These are phyloP conservation scores for Clitopilus hobsonii DNA, from an alignment of 768 basidiomycete genomes.

Conservation along the genomic window DNA sequence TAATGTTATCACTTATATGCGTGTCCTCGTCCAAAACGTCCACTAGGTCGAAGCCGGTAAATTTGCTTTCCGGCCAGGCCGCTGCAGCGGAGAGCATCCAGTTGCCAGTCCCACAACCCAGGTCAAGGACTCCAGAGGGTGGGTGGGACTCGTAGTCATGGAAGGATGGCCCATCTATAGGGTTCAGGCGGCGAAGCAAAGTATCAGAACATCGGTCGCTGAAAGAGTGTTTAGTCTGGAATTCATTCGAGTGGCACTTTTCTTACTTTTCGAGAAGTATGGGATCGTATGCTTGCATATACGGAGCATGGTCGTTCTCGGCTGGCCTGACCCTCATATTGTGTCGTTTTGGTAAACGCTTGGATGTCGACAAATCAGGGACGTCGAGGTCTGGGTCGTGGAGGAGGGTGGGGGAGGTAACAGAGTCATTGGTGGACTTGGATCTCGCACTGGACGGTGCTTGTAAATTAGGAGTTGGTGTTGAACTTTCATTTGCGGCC, in stretches of 20 bases:
- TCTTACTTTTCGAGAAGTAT: constrained; percentile 55
- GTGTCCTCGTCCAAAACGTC: constrained; percentile 37
- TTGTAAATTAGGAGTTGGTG: constrained; percentile 2
- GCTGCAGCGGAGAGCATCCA: constrained; percentile 64
- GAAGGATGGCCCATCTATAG: constrained; percentile 56
- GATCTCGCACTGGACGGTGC: constrained; percentile 6
- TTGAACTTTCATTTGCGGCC: constrained; percentile 7
- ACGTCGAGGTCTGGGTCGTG: background rate
- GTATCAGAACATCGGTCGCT: constrained; percentile 61
- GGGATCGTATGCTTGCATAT: constrained; percentile 65
- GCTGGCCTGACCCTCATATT: constrained; percentile 57
- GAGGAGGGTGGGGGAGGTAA: background rate
- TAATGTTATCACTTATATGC: constrained; percentile 34
- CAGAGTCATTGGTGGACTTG: constrained; percentile 9
- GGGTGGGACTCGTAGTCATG: constrained; percentile 48
- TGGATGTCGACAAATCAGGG: background rate
- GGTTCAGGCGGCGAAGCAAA: constrained; percentile 52
- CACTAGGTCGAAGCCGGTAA: constrained; percentile 67
- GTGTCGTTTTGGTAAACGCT: constrained; percentile 7
- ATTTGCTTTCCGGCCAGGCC: constrained; percentile 53
- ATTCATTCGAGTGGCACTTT: constrained; percentile 1
- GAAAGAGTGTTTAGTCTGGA: constrained; percentile 9
- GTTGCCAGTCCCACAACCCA: constrained; percentile 70
- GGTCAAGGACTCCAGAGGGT: constrained; percentile 55
- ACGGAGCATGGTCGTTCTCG: constrained; percentile 40